Evolutionary conservation across 805 yeast genomes (phyloP).

Genomic region (Lipomyces orientalis): DNA sequence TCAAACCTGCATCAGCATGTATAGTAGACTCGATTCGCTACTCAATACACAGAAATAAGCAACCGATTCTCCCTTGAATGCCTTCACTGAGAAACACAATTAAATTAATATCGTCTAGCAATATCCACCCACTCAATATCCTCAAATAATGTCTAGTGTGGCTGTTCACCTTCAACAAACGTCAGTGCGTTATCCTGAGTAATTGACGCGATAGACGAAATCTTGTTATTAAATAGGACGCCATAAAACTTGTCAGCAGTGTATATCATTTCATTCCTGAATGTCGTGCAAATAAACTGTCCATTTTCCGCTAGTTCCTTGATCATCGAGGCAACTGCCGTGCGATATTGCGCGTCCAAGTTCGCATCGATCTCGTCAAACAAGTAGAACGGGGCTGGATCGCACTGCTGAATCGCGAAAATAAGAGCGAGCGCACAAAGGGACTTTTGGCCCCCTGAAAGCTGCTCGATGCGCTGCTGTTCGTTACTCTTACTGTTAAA

Average conservation of each 20-base stretch:
- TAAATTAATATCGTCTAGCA: not conserved
- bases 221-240: slow-evolving; percentile 80
- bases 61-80: not conserved
- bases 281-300: slow-evolving; percentile 97
- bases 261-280: slow-evolving; percentile 88
- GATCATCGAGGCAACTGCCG: slow-evolving; percentile 81
- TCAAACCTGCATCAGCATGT: no score
- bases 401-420: slow-evolving; percentile 90
- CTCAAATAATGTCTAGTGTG: slow-evolving; percentile 13
- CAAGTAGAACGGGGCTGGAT: slow-evolving; percentile 95
- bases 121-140: not conserved
- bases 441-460: slow-evolving; percentile 97
- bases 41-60: not conserved
- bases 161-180: slow-evolving; percentile 63
- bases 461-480: slow-evolving; percentile 84
- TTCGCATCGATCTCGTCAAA: slow-evolving; percentile 98
- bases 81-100: not conserved
- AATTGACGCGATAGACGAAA: slow-evolving; percentile 77
- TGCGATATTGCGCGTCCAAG: slow-evolving; percentile 87
- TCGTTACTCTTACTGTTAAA: slow-evolving; percentile 86
- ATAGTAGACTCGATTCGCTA: not conserved
- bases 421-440: slow-evolving; percentile 95
- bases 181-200: slow-evolving; percentile 72
- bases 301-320: slow-evolving; percentile 57
- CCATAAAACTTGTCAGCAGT: slow-evolving; percentile 89